Conservation (phyloP, 108 stramenopile genomes). For the Nitzschia sp. region DNA sequence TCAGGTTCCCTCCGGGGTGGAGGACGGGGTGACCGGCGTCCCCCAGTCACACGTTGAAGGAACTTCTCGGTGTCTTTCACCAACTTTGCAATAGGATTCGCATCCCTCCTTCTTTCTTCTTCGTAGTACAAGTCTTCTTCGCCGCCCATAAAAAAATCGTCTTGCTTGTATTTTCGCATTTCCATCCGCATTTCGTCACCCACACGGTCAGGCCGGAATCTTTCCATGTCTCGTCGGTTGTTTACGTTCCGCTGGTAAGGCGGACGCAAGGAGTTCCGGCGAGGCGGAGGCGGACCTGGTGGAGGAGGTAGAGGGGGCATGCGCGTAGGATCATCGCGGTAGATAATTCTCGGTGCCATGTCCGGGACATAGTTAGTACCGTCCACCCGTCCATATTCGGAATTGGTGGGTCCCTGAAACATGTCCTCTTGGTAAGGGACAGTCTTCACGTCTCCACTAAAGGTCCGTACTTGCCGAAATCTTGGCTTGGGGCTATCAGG, state of each 20-base stretch:
- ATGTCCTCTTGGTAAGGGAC: neutral
- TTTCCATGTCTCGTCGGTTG: conserved; percentile 1
- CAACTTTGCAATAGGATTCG: neutral
- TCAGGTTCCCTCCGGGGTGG: neutral
- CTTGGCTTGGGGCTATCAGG: neutral
- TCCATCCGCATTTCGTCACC: neutral
- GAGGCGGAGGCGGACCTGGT: neutral
- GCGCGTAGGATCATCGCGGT: neutral
- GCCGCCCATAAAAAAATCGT: neutral
- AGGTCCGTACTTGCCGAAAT: neutral
- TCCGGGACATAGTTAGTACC: neutral
- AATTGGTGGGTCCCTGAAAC: neutral
- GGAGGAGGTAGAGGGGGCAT: neutral
- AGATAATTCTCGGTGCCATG: neutral
- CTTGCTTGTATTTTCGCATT: neutral
- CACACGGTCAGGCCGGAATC: neutral
- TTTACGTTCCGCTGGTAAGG: neutral
- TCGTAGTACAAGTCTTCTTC: neutral
- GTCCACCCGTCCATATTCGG: neutral
- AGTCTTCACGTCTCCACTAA: conserved; percentile 4
- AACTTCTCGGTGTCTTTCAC: neutral
- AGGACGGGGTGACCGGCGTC: neutral
- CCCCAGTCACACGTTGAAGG: neutral
- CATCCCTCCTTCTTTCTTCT: neutral
- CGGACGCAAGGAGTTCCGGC: neutral